Evolutionary conservation across 2,329 filamentous ascomycete species (phyloP).

Genomic region (Botrytis paeoniae): DNA sequence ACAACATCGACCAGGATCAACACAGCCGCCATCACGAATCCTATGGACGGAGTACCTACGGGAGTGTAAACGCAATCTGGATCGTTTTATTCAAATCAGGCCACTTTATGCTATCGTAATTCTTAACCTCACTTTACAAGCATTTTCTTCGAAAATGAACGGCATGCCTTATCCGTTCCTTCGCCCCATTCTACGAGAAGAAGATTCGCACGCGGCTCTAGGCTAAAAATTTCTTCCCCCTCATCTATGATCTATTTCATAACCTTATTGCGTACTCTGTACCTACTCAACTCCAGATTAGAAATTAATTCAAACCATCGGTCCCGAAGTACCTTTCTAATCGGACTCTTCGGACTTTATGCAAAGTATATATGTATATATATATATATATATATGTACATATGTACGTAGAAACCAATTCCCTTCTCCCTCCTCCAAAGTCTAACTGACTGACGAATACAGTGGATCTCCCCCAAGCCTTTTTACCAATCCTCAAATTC

Average conservation of each 20-base stretch:
- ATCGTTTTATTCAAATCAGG: not conserved
- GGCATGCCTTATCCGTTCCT: not conserved
- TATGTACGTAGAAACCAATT: not conserved
- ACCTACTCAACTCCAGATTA: not conserved
- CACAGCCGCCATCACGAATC: conserved; percentile 7
- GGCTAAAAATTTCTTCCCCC: not conserved
- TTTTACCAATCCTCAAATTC: not conserved
- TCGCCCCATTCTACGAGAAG: not conserved
- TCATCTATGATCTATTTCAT: not conserved
- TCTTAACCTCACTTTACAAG: not conserved
- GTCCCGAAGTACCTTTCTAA: not conserved
- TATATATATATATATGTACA: too few species aligned
- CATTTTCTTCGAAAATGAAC: not conserved
- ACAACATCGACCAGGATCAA: not conserved
- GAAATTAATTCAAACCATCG: too few species aligned
- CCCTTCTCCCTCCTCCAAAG: not conserved
- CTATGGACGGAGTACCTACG: not conserved
- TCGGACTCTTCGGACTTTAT: not conserved
- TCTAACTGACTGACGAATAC: not conserved
- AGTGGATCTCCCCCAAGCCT: not conserved
- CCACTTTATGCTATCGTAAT: not conserved
- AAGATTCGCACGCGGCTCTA: not conserved
- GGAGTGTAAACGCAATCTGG: not conserved
- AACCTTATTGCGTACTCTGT: not conserved
- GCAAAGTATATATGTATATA: too few species aligned